These are phyloP conservation scores for Venturia pyrina DNA, from an alignment of 2,329 filamentous ascomycete genomes.

Conservation along the genomic window DNA sequence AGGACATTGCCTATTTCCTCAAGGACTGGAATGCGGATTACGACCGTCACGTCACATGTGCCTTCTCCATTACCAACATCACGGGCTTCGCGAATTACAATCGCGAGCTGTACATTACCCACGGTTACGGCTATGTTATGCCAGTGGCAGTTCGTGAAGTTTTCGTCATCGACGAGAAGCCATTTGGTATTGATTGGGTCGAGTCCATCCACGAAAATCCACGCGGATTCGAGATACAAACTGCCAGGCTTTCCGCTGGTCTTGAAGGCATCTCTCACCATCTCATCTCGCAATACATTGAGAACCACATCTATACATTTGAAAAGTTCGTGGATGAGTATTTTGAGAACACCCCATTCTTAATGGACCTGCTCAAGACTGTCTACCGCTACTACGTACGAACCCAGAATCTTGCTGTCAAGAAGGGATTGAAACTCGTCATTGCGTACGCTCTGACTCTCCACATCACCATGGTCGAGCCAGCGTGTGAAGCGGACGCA, in stretches of 20 bases:
- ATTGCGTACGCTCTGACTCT: slow-evolving; percentile 92
- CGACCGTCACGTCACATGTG: slow-evolving; percentile 76
- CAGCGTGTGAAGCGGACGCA: slow-evolving; percentile 67
- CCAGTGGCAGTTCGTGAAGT: slow-evolving; percentile 92
- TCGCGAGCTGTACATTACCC: slow-evolving; percentile 78
- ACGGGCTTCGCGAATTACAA: slow-evolving; percentile 64
- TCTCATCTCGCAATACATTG: slow-evolving; percentile 81
- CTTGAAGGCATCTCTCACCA: slow-evolving; percentile 76
- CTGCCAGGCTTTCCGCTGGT: slow-evolving; percentile 79
- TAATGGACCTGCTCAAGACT: slow-evolving; percentile 93
- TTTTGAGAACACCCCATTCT: slow-evolving; percentile 89
- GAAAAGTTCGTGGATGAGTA: slow-evolving; percentile 92
- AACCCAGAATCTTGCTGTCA: slow-evolving; percentile 79
- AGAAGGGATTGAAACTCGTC: slow-evolving; percentile 90
- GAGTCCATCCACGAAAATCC: slow-evolving; percentile 66
- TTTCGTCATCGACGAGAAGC: slow-evolving; percentile 82
- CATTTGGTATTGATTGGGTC: slow-evolving; percentile 89
- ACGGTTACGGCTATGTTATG: slow-evolving; percentile 88
- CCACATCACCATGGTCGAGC: slow-evolving; percentile 91
- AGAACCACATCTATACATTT: slow-evolving; percentile 89
- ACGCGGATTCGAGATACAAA: slow-evolving; percentile 74
- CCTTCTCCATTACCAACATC: slow-evolving; percentile 89
- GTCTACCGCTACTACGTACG: slow-evolving; percentile 87
- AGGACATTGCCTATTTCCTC: slow-evolving; percentile 97
- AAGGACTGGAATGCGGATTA: slow-evolving; percentile 99